Evolutionary conservation across 2,329 filamentous ascomycete species (phyloP), one percentile per base, ranked within the genome.

Genomic region (Cladosporium sp.): DNA sequence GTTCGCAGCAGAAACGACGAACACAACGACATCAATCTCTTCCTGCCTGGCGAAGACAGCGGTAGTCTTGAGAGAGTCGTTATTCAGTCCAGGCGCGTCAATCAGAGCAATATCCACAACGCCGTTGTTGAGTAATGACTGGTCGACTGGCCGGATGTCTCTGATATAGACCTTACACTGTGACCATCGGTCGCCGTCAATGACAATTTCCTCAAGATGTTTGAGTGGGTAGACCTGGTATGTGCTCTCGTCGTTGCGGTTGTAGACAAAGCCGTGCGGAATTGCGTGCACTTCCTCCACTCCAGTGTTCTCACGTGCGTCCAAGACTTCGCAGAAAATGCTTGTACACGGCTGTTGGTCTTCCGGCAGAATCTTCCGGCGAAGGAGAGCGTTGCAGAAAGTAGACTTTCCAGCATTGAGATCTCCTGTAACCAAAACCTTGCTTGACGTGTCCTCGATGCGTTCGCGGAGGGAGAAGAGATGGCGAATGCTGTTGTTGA

Each of bases 81-180:
- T 92, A 79, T 99, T 99, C 62, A 99, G 84, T 33, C 95, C 95
- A 1, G 95, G 95, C 0, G 95, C 95, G 78, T 99, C 95, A 70
- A 99, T 99, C 62, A 99, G 85, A 0, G 95, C 93, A 76, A 99
- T 99, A 74, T 99, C 95, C 50, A 99, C 95, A 1, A 98, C 93
- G 12, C 95, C 95, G 71, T 99, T 99, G 80, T 97, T 97, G 64
- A 99, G 87, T 8, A 99, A 81, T 8, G 94, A 98, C 76, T 98
- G 91, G 73, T 98, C 93, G 56, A 97, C 92, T 0, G 89, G 86
- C 65, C 95, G 88, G 35, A 91, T 89, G 75, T 99, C 95, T 79
- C 90, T 93, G 70, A 99, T 89, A 74, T 98, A 99, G 62, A 99
- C 89, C 80, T 99, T 99, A 86, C 95, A 98, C 75, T 96, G 93